These are phyloP conservation scores for Buxus sempervirens DNA, from an alignment of 164 flowering plant genomes.

Conservation along the genomic window DNA sequence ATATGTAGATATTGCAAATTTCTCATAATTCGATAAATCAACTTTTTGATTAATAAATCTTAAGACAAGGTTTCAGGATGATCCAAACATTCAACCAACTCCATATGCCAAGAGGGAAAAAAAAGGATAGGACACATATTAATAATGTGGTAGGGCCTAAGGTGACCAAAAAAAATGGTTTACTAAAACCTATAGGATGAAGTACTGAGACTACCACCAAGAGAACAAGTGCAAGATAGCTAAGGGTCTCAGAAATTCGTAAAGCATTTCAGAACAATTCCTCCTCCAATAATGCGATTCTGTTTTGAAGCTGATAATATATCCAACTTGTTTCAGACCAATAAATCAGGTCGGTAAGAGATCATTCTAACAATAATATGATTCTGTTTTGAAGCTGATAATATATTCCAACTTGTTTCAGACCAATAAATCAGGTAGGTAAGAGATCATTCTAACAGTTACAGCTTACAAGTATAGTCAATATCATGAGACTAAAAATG, in stretches of 20 bases:
- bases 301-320: background rate
- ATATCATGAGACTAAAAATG: background rate
- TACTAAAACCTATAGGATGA: too few species aligned
- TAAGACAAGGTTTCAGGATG: too few species aligned
- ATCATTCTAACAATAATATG: background rate
- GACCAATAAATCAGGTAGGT: background rate
- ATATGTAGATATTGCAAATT: background rate
- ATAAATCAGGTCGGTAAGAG: background rate
- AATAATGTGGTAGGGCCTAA: too few species aligned
- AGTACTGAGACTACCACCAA: too few species aligned
- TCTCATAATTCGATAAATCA: background rate
- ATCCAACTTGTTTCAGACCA: background rate
- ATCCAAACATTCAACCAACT: too few species aligned
- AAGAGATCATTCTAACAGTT: background rate
- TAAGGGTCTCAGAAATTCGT: background rate
- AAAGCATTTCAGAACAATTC: background rate
- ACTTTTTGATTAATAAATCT: too few species aligned
- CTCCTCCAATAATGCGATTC: background rate
- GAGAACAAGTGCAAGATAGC: background rate
- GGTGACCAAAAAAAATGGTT: too few species aligned
- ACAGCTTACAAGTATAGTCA: background rate
- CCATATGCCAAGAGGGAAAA: too few species aligned
- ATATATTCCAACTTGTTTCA: background rate
- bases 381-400: background rate
- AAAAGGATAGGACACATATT: too few species aligned